Evolutionary conservation across 1,139 yeast species (phyloP), one percentile per base, ranked within the genome.

Genomic region (Saccharomyces hybrid): DNA sequence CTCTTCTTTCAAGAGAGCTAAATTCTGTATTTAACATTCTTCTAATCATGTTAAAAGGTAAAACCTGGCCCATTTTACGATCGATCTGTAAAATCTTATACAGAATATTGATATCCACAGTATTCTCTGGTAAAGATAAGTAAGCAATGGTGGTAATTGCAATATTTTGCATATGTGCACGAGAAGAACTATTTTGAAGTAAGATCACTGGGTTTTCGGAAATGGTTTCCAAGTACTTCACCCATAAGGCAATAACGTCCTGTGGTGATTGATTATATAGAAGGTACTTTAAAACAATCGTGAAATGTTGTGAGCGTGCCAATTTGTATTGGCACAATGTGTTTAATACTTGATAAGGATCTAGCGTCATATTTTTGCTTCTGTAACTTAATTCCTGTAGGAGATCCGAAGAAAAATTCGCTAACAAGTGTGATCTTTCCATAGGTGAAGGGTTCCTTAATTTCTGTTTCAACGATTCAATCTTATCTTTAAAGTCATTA

Each of bases 171-270:
- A 16, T 31, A 31, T 31, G 38, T 31, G 38, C 38, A 31, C 13
- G 38, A 31, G 38, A n/a, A 5, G 38, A 31, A 16, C 38, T 31
- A 31, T 31, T 31, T 13, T 31, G 38, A 31, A 31, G 38, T 31
- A 31, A 31, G 6, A 31, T 31, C 16, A 13, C 16, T 13, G 38
- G 38, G 38, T 31, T 56, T 25, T 46, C 13, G 8, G 38, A 11
- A 47, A 30, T 47, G 5, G 46, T 26, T 51, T 64, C 67, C 46
- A 68, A 52, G 52, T 61, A 68, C 47, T 61, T 66, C 1, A 68
- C 63, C 70, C 70, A 68, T 23, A 67, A 54, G 4, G 65, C 63
- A 49, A 68, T 58, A 3, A 61, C 69, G 47, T 67, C 71, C 52
- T 66, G 61, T 9, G 61, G 61, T 20, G 56, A 54, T 20, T 57